phyloP scores from a whole-genome alignment of 805 yeast species.

The Cyberlindnera nakhonratchasimensis region DNA sequence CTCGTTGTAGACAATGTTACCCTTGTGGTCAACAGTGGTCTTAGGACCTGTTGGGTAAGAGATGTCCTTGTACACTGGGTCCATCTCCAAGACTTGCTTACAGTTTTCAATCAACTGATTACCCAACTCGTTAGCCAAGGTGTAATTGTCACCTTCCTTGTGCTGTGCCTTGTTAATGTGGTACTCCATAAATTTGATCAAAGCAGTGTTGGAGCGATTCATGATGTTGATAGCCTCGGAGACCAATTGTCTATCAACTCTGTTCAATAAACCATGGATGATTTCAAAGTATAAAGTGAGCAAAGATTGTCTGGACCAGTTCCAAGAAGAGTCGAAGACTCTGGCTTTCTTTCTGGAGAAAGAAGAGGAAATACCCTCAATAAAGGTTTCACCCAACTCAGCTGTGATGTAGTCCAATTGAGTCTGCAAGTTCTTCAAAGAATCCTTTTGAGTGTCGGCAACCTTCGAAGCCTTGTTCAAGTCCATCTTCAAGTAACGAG shows the following conservation, averaged over 20 bases:
- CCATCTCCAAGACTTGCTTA: constrained; percentile 71
- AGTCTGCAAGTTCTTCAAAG: constrained; percentile 75
- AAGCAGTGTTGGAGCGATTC: constrained; percentile 94
- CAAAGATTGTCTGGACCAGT: constrained; percentile 99
- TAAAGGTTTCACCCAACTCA: constrained; percentile 90
- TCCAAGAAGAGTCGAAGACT: constrained; percentile 97
- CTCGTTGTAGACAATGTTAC: constrained; percentile 82
- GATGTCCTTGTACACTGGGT: constrained; percentile 95
- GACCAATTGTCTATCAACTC: constrained; percentile 93
- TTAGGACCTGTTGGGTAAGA: constrained; percentile 93
- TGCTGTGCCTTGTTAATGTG: constrained; percentile 59
- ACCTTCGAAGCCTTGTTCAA: constrained; percentile 88
- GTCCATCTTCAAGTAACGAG: constrained; percentile 91
- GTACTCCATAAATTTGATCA: constrained; percentile 96
- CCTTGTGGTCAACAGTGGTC: constrained; percentile 83
- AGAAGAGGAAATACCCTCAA: constrained; percentile 84
- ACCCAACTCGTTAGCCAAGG: constrained; percentile 85
- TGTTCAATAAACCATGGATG: constrained; percentile 87
- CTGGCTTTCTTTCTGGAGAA: constrained; percentile 93
- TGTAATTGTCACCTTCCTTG: constrained; percentile 85
- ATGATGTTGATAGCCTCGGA: constrained; percentile 94
- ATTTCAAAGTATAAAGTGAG: constrained; percentile 91
- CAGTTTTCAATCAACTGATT: constrained; percentile 94
- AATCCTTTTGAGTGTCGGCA: constrained; percentile 72
- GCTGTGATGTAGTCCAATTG: constrained; percentile 75